phyloP scores from a whole-genome alignment of 495 filamentous ascomycete genomes.

The Talaromyces adpressus region DNA sequence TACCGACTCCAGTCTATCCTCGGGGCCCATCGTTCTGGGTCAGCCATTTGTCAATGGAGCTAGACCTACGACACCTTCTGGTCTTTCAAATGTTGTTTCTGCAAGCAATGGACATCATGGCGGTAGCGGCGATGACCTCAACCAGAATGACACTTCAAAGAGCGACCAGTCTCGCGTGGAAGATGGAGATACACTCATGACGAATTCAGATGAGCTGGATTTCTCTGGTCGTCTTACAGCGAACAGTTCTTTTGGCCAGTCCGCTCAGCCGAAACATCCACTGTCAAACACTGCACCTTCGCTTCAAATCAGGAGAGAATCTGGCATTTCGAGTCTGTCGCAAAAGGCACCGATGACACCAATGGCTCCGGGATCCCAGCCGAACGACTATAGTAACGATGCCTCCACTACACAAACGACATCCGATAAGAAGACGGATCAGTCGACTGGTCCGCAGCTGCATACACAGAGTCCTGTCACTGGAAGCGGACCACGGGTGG shows the following conservation, averaged over 20 bases:
- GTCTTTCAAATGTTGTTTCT: constrained; percentile 40
- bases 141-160: constrained; percentile 36
- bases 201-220: constrained; percentile 36
- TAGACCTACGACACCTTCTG: constrained; percentile 46
- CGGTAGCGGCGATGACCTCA: constrained; percentile 40
- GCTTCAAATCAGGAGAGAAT: constrained; percentile 44
- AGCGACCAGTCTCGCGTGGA: constrained; percentile 56
- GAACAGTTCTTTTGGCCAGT: constrained; percentile 44
- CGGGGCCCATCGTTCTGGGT: constrained; percentile 55
- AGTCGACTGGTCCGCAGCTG: constrained; percentile 38
- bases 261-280: constrained; percentile 42
- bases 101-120: constrained; percentile 43
- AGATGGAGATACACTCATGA: constrained; percentile 52
- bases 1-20: constrained; percentile 35
- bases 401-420: constrained; percentile 79
- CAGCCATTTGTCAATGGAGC: constrained; percentile 45
- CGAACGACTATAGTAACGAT: constrained; percentile 70
- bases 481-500: constrained; percentile 22
- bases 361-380: constrained; percentile 68
- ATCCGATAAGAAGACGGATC: constrained; percentile 63
- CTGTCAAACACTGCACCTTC: constrained; percentile 45
- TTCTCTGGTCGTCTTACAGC: constrained; percentile 34
- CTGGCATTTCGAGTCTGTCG: constrained; percentile 45
- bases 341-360: constrained; percentile 69
- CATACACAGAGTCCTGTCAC: constrained; percentile 52